These are phyloP conservation scores for Karstenula rhodostoma DNA, from an alignment of 2,329 filamentous ascomycete species.

Conservation along the genomic window DNA sequence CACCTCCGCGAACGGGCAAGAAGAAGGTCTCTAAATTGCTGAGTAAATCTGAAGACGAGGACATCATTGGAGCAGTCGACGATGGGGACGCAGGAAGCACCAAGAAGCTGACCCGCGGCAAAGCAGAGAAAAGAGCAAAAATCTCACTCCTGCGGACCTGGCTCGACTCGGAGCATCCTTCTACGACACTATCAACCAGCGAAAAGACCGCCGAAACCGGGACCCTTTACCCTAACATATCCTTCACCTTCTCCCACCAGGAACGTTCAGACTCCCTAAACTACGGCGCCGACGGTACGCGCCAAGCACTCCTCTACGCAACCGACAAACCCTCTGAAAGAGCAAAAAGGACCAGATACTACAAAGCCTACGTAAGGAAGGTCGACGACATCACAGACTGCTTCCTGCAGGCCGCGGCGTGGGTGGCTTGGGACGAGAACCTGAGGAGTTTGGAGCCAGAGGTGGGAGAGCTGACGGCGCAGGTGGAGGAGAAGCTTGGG, in stretches of 20 bases:
- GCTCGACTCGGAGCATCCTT: slow-evolving; percentile 26
- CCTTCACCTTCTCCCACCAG: slow-evolving; percentile 22
- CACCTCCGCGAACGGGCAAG: neutral
- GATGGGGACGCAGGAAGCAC: slow-evolving; percentile 31
- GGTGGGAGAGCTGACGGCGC: neutral
- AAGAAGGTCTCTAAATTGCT: neutral
- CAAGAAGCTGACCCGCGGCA: slow-evolving; percentile 50
- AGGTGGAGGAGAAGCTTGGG: slow-evolving; percentile 6
- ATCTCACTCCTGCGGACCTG: slow-evolving; percentile 64
- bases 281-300: slow-evolving; percentile 8
- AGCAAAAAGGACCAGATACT: slow-evolving; percentile 3
- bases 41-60: neutral
- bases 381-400: slow-evolving; percentile 84
- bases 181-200: slow-evolving; percentile 19
- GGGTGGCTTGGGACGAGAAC: slow-evolving; percentile 77
- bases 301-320: slow-evolving; percentile 15
- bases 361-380: slow-evolving; percentile 56
- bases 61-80: neutral
- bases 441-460: slow-evolving; percentile 4
- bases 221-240: slow-evolving; percentile 23
- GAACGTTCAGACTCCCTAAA: no score
- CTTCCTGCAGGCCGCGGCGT: slow-evolving; percentile 78
- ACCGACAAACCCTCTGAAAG: slow-evolving; percentile 8
- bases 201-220: slow-evolving; percentile 4
- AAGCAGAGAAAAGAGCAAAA: slow-evolving; percentile 66